Percentiles rank a stretch among this genome's conserved stretches.
phyloP scores from a whole-genome alignment of 2,329 filamentous ascomycete species.

The Setomelanomma holmii region DNA sequence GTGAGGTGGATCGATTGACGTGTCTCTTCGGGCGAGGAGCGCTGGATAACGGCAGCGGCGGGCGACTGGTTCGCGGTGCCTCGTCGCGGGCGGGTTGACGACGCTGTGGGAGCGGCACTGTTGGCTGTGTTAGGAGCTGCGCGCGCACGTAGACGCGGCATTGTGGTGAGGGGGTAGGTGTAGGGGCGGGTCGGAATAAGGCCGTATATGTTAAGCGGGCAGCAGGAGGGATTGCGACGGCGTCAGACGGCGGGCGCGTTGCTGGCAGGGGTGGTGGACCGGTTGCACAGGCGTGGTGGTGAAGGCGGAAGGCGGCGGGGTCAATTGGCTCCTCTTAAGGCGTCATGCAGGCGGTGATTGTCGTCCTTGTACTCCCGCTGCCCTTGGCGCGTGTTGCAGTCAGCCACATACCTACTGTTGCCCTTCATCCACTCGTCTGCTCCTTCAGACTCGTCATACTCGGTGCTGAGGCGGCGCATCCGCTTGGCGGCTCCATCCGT shows the following conservation, averaged over 20 bases:
- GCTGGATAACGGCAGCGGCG: slow-evolving; percentile 47
- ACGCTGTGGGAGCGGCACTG: slow-evolving; percentile 45
- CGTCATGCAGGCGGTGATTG: slow-evolving; percentile 13
- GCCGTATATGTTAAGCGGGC: slow-evolving; percentile 8
- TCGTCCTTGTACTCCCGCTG: slow-evolving; percentile 29
- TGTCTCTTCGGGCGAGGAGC: slow-evolving; percentile 50
- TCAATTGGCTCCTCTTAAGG: slow-evolving; percentile 10
- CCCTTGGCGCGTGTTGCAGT: slow-evolving; percentile 33
- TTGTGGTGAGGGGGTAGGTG: slow-evolving; percentile 19
- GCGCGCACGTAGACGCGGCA: slow-evolving; percentile 49
- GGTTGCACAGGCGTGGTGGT: slow-evolving; percentile 29
- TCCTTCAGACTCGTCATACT: slow-evolving; percentile 45
- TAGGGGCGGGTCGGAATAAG: neutral
- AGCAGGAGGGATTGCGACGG: slow-evolving; percentile 16
- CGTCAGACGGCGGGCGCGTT: slow-evolving; percentile 21
- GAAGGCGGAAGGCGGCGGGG: slow-evolving; percentile 23
- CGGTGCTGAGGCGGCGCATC: slow-evolving; percentile 50
- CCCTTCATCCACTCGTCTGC: slow-evolving; percentile 44
- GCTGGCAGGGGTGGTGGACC: slow-evolving; percentile 25
- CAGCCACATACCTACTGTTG: slow-evolving; percentile 44
- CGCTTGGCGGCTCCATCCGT: slow-evolving; percentile 47
- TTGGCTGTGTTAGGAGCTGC: slow-evolving; percentile 39
- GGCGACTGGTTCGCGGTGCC: slow-evolving; percentile 43
- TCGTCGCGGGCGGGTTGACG: slow-evolving; percentile 48
- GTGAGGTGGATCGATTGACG: slow-evolving; percentile 57